Evolutionary conservation across 192 early-diverging fungal species (phyloP).

Genomic region (Umbelopsis vinacea): DNA sequence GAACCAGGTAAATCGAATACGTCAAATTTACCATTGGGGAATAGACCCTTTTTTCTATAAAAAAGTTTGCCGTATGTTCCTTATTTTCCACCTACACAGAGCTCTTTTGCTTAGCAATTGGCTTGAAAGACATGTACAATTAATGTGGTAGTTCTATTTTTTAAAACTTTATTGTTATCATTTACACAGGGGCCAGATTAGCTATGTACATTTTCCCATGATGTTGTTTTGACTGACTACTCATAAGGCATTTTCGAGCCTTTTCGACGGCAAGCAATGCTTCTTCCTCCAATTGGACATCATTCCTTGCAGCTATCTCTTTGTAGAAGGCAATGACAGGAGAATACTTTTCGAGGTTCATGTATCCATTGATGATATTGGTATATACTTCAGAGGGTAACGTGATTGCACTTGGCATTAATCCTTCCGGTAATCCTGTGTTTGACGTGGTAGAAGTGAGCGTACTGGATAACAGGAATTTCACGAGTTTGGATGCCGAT

Average conservation of each 20-base stretch:
- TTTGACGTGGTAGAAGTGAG: not conserved
- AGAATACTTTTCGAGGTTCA: not conserved
- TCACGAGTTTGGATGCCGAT: not conserved
- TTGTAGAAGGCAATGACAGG: not conserved
- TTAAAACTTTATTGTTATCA: no score
- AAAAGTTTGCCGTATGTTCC: no score
- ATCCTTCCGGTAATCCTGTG: not conserved
- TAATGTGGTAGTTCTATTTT: no score
- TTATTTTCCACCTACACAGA: no score
- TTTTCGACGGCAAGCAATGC: not conserved
- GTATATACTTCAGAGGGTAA: not conserved
- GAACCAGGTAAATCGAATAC: no score
- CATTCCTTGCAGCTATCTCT: not conserved
- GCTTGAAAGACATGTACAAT: no score
- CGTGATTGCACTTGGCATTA: not conserved
- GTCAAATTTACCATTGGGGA: no score
- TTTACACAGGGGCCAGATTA: not conserved
- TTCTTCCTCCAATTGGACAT: not conserved
- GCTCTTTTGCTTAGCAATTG: no score
- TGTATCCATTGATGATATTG: slow-evolving; percentile 4
- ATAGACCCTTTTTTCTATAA: no score
- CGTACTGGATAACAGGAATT: not conserved
- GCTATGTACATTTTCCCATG: not conserved
- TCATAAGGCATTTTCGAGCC: not conserved
- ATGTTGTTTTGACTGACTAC: not conserved